Percentiles rank a stretch among this genome's conserved stretches.
Evolutionary conservation across 306 rosid genomes (phyloP).

Genomic region (Trifolium subterraneum): DNA sequence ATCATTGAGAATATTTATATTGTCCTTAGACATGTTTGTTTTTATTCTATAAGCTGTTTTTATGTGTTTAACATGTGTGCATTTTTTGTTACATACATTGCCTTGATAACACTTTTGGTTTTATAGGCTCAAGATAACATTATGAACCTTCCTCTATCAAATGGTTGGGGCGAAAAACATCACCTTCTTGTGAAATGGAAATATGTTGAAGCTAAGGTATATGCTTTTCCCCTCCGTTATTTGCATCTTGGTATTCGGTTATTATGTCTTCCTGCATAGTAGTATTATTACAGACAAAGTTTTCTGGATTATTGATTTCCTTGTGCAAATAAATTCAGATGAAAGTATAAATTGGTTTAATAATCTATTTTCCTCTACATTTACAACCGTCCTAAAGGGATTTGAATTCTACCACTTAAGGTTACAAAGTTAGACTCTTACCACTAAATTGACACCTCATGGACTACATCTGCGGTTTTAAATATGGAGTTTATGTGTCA

Average conservation of each 20-base stretch:
- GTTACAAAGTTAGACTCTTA: too few relatives aligned
- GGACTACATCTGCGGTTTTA: too few relatives aligned
- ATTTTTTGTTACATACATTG: slow-evolving; percentile 25
- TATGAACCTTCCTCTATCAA: slow-evolving; percentile 85
- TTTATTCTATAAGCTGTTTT: slow-evolving; percentile 10
- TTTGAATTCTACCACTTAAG: too few relatives aligned
- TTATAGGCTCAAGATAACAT: slow-evolving; percentile 97
- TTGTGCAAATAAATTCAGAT: too few relatives aligned
- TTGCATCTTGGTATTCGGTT: slow-evolving; percentile 24
- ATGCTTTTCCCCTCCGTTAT: not conserved
- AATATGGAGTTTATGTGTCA: too few relatives aligned
- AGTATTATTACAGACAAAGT: too few relatives aligned
- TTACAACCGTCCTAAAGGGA: too few relatives aligned
- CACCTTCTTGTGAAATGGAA: slow-evolving; percentile 84
- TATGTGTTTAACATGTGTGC: slow-evolving; percentile 22
- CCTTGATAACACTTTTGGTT: slow-evolving; percentile 32
- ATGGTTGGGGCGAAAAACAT: slow-evolving; percentile 99
- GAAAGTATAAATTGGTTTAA: too few relatives aligned
- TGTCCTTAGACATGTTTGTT: slow-evolving; percentile 4
- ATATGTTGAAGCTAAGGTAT: slow-evolving; percentile 88
- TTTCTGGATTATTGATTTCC: too few relatives aligned
- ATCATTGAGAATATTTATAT: not conserved
- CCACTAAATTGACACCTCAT: too few relatives aligned
- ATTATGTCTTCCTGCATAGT: slow-evolving; percentile 13
- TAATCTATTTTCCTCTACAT: too few relatives aligned